Conservation (phyloP, 345 rosid species). For the Eucalyptus grandis region DNA sequence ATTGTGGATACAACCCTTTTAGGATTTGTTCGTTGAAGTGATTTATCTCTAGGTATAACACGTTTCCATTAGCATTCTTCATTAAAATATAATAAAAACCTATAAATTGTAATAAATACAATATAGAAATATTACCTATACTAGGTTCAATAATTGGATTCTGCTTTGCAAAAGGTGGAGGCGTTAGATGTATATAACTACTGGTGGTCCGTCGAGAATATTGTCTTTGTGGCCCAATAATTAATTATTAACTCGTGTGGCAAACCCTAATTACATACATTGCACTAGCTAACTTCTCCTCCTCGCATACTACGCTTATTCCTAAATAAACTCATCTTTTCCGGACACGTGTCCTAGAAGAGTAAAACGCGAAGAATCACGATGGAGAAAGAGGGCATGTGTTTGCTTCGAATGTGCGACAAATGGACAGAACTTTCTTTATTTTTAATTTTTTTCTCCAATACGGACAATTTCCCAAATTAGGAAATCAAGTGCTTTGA, state of each 20-base stretch:
- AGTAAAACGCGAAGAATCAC: not conserved
- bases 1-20: not conserved
- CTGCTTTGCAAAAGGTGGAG: not conserved
- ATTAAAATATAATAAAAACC: not conserved
- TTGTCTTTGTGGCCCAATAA: not conserved
- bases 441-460: not conserved
- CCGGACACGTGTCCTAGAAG: not conserved
- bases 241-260: not conserved
- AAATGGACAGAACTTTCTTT: not conserved
- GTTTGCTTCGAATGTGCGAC: not conserved
- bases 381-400: not conserved
- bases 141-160: not conserved
- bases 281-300: no score
- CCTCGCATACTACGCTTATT: no score
- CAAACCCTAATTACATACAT: not conserved
- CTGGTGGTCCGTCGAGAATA: not conserved
- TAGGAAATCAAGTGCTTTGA: not conserved
- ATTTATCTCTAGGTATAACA: not conserved
- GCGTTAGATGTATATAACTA: not conserved
- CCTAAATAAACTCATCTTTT: not conserved
- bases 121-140: not conserved
- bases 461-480: not conserved
- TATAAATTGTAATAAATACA: not conserved
- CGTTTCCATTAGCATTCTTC: not conserved
- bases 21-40: not conserved